These are phyloP conservation scores for Sergeia podlipaevii DNA, from an alignment of 208 protist genomes.

Conservation along the genomic window DNA sequence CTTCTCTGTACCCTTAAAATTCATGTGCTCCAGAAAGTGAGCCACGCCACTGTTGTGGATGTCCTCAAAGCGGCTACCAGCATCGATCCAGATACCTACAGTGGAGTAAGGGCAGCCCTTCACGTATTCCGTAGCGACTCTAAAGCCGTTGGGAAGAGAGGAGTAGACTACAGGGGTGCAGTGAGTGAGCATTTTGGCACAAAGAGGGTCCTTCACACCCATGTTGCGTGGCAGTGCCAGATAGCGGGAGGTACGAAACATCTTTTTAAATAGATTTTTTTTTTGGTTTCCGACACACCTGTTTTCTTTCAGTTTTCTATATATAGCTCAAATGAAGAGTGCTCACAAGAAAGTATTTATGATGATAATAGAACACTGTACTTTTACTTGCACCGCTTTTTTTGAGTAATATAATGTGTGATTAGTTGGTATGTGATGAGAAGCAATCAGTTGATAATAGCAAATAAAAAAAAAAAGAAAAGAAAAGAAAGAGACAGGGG, in stretches of 20 bases:
- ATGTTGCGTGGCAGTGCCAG: conserved; percentile 46
- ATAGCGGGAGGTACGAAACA: neutral
- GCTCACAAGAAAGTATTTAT: too few relatives aligned
- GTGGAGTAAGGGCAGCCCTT: conserved; percentile 90
- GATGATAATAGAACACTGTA: too few relatives aligned
- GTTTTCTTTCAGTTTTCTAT: too few relatives aligned
- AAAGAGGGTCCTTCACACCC: conserved; percentile 45
- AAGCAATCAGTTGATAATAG: too few relatives aligned
- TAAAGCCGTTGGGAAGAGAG: conserved; percentile 94
- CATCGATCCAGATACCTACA: conserved; percentile 97
- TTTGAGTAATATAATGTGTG: too few relatives aligned
- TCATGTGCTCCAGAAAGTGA: conserved; percentile 99
- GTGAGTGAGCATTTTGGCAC: conserved; percentile 35
- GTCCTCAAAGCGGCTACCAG: conserved; percentile 96
- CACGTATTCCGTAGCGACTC: conserved; percentile 96
- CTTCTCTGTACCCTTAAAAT: conserved; percentile 96
- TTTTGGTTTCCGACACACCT: too few relatives aligned
- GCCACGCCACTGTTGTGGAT: conserved; percentile 97
- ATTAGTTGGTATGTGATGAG: too few relatives aligned
- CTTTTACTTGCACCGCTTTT: too few relatives aligned
- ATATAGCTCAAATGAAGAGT: too few relatives aligned
- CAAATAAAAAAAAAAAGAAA: too few relatives aligned
- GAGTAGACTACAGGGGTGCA: conserved; percentile 88
- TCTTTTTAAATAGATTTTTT: too few relatives aligned
- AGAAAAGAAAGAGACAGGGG: too few relatives aligned